Base-by-base conservation (phyloP, 2,329 filamentous ascomycete species). In the Rhinocladiella mackenziei region DNA sequence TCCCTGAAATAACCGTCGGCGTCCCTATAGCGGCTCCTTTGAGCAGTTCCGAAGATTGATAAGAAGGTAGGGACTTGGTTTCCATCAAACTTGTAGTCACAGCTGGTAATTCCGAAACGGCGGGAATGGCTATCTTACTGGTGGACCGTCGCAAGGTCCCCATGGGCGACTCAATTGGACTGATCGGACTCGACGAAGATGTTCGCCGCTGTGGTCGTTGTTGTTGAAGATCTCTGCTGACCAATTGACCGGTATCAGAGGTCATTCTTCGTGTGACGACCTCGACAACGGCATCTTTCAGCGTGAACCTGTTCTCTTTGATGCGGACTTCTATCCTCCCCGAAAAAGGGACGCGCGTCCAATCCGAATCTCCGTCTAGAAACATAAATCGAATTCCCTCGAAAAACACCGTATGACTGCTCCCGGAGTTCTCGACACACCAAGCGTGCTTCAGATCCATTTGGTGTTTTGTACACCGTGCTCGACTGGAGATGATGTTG, bases 211-310 rank as follows among this genome's bases (percentile, higher is more conserved):
- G n/a, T n/a, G n/a, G n/a, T n/a, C n/a, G n/a, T n/a, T n/a, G n/a
- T n/a, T 31, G 20, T 10, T 25, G 19, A 28, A 45, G 9, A 17
- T 41, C 43, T 28, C 32, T 41, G 20, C 37, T 47, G 13, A 51
- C 19, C 20, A 47, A 14, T 11, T 41, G 25, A 34, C 43, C 44
- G 18, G 32, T 39, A 22, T 47, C 48, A 8, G 43, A 32, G 4
- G 48, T 51, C 36, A 42, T 39, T 11, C 39, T 36, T 31, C 48
- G 36, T n/a, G 34, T 28, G 13, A 38, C 32, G 23, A 51, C 47
- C 26, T 47, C 29, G 11, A 31, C 43, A 8, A 47, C 40, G 28
- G 48, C 48, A 28, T 51, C 48, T 13, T 46, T 50, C 34, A 50
- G 26, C 15, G 30, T 35, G 35, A 47, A 46, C 30, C 22, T 44